Percentiles rank a stretch among this genome's conserved stretches.
These are phyloP conservation scores for Castanospermum australe DNA, from an alignment of 306 rosid species.

Conservation along the genomic window DNA sequence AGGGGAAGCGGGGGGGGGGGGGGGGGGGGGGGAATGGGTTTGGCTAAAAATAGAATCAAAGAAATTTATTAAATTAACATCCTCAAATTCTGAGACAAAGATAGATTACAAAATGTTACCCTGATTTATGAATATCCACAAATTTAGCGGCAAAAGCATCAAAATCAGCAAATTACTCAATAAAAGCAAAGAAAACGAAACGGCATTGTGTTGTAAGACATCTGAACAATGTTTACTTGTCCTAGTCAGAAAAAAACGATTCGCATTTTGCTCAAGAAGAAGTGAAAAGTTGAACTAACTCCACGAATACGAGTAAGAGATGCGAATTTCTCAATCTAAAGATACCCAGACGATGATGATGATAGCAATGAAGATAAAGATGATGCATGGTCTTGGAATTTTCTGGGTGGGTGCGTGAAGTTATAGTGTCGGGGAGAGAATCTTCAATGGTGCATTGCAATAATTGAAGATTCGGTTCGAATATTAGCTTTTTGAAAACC, in stretches of 20 bases:
- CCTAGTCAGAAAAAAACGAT: neutral
- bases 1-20: too few species aligned
- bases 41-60: too few species aligned
- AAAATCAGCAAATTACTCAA: neutral
- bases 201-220: neutral
- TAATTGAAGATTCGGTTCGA: conserved; percentile 20
- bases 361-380: neutral
- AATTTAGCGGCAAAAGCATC: too few species aligned
- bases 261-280: neutral
- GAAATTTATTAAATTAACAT: too few species aligned
- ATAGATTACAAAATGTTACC: neutral
- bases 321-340: neutral
- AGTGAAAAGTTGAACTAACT: neutral
- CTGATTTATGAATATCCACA: neutral
- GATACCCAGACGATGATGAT: neutral
- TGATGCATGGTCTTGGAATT: neutral
- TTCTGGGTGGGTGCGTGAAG: neutral
- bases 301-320: neutral
- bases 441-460: conserved; percentile 14
- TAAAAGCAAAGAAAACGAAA: neutral
- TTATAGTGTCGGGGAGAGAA: neutral
- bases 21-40: too few species aligned
- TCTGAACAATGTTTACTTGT: neutral
- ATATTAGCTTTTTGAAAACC: conserved; percentile 6
- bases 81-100: too few species aligned